Conservation (phyloP, 176 grass and related monocot genomes). For the Hyparrhenia diplandra region DNA sequence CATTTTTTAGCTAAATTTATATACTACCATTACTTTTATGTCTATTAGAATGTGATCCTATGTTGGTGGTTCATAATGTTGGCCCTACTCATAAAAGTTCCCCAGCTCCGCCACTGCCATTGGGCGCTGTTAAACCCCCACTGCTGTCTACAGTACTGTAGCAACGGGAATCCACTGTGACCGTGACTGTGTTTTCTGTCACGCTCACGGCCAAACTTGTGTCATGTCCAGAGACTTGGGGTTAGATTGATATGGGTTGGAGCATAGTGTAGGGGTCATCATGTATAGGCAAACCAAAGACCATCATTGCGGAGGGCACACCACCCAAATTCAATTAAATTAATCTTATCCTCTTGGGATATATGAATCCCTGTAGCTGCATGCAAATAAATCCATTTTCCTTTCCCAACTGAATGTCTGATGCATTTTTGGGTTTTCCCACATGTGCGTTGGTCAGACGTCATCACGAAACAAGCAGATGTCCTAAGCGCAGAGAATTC, state of each 20-base stretch:
- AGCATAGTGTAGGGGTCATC: slow-evolving; percentile 2
- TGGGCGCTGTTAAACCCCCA: background rate
- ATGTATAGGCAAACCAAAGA: background rate
- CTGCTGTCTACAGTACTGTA: background rate
- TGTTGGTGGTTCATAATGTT: too few relatives aligned
- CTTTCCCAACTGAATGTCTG: background rate
- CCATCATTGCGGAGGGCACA: background rate
- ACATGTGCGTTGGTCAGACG: too few relatives aligned
- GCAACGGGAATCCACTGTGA: background rate
- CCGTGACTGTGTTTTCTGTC: background rate
- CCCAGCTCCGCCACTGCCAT: too few relatives aligned
- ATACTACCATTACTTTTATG: too few relatives aligned
- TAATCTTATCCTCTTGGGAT: slow-evolving; percentile 9
- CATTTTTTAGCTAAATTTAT: too few relatives aligned
- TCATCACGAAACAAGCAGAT: too few relatives aligned
- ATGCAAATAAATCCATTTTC: background rate
- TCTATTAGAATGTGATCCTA: too few relatives aligned
- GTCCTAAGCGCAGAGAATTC: too few relatives aligned
- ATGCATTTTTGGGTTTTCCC: too few relatives aligned
- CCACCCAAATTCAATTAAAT: slow-evolving; percentile 8
- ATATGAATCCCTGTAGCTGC: background rate
- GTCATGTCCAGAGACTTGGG: background rate
- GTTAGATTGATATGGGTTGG: background rate
- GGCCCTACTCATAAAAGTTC: too few relatives aligned
- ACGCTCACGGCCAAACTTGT: background rate